phyloP scores from a whole-genome alignment of 768 basidiomycete genomes.

The Ramaria rubella region DNA sequence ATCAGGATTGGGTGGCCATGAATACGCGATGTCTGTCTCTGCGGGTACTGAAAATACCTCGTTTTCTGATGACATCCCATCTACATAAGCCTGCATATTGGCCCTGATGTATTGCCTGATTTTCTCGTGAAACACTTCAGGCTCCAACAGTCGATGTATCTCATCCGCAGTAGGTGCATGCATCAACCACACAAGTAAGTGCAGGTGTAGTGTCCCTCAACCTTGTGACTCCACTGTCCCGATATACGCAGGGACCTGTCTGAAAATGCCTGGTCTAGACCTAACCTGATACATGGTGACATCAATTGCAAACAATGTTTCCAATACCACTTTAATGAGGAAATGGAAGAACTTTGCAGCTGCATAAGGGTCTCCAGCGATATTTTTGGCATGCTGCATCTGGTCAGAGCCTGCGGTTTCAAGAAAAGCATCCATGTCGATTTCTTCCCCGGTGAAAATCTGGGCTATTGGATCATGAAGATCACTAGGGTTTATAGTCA shows the following conservation, averaged over 20 bases:
- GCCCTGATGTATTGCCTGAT: slow-evolving; percentile 25
- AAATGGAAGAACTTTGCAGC: slow-evolving; percentile 37
- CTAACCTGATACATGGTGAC: slow-evolving; percentile 12
- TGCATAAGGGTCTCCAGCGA: slow-evolving; percentile 36
- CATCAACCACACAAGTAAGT: slow-evolving; percentile 34
- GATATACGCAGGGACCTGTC: slow-evolving; percentile 28
- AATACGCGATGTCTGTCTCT: slow-evolving; percentile 26
- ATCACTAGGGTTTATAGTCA: slow-evolving; percentile 38
- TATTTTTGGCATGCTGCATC: slow-evolving; percentile 18
- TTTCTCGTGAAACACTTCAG: slow-evolving; percentile 22
- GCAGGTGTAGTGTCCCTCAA: slow-evolving; percentile 35
- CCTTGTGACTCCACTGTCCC: slow-evolving; percentile 38
- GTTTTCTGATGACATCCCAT: slow-evolving; percentile 17
- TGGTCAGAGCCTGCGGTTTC: slow-evolving; percentile 20
- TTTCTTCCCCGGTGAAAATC: slow-evolving; percentile 35
- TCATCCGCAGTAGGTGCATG: slow-evolving; percentile 21
- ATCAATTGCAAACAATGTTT: slow-evolving; percentile 29
- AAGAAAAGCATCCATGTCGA: slow-evolving; percentile 36
- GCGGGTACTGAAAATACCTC: slow-evolving; percentile 20
- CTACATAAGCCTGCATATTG: slow-evolving; percentile 29
- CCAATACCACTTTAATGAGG: slow-evolving; percentile 26
- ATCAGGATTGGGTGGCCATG: slow-evolving; percentile 30
- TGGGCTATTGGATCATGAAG: slow-evolving; percentile 39
- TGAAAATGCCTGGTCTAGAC: slow-evolving; percentile 28
- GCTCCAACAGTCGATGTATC: slow-evolving; percentile 9